Evolutionary conservation across 805 yeast genomes (phyloP).

Genomic region (Nakazawaea ambrosiae): DNA sequence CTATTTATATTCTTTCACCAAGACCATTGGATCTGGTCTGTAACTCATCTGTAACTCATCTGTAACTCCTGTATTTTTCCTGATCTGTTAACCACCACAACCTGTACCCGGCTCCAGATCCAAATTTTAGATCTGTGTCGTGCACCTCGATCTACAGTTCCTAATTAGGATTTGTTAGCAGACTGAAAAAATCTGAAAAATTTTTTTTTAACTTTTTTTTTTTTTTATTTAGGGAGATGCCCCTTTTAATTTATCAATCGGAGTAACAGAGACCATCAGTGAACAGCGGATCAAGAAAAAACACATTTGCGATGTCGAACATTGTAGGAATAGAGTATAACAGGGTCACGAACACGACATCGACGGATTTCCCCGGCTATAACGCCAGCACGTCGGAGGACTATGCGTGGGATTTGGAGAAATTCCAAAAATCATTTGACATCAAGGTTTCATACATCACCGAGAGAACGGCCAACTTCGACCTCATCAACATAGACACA

Average conservation of each 20-base stretch:
- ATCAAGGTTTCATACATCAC: conserved; percentile 59
- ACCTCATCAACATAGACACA: conserved; percentile 79
- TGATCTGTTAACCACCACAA: too few relatives aligned
- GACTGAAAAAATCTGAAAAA: background rate
- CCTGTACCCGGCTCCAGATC: too few relatives aligned
- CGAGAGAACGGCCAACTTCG: conserved; percentile 77
- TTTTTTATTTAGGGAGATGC: too few relatives aligned
- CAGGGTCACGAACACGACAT: conserved; percentile 81
- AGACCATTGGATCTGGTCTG: too few relatives aligned
- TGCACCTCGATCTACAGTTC: background rate
- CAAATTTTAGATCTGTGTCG: background rate
- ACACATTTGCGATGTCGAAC: conserved; percentile 40
- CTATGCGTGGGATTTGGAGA: conserved; percentile 76
- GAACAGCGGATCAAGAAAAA: too few relatives aligned
- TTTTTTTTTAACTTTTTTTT: background rate
- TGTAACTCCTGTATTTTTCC: too few relatives aligned
- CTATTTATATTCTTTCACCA: too few relatives aligned
- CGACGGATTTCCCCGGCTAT: conserved; percentile 92
- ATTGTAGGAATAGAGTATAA: conserved; percentile 85
- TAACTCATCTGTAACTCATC: too few relatives aligned
- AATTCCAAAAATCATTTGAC: conserved; percentile 61
- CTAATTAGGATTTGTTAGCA: background rate
- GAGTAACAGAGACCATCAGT: too few relatives aligned
- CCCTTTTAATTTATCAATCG: too few relatives aligned
- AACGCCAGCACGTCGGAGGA: conserved; percentile 47